A percentile compares a stretch with the other conserved stretches of the same genome.
Conservation (phyloP, 2,329 filamentous ascomycete species). For the Aspergillus awamori region DNA sequence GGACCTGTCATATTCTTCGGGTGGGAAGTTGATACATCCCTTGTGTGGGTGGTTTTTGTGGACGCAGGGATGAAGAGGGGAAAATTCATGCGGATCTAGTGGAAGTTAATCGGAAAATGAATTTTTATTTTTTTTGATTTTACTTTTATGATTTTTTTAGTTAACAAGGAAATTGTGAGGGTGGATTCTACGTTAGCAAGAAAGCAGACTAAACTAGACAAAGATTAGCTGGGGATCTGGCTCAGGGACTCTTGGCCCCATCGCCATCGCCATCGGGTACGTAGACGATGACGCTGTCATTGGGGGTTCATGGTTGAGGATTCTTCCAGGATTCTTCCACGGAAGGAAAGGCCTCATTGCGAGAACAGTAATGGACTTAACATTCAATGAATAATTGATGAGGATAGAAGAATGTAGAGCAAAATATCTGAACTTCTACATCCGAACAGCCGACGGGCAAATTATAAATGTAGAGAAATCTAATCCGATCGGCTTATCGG, state of each 20-base stretch:
- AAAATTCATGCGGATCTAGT: constrained; percentile 1
- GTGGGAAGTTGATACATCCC: constrained; percentile 16
- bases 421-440: no score
- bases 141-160: background rate
- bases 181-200: no score
- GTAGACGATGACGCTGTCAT: constrained; percentile 13
- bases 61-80: constrained; percentile 1
- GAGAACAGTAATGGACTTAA: background rate
- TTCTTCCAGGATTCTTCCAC: background rate
- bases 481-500: constrained; percentile 5
- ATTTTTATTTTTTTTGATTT: background rate
- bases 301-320: background rate
- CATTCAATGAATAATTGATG: no score
- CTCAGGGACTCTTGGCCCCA: background rate
- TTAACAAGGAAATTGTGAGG: no score
- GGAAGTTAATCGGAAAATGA: background rate
- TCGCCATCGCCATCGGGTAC: constrained; percentile 4
- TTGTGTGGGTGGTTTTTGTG: background rate
- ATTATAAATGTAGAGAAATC: background rate
- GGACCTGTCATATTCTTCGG: constrained; percentile 16
- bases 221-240: background rate
- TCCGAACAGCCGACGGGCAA: no score
- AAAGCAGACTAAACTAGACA: background rate
- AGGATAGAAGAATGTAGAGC: no score
- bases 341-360: background rate